Conservation (phyloP, 257 asterid species). For the Plantago ovata region DNA sequence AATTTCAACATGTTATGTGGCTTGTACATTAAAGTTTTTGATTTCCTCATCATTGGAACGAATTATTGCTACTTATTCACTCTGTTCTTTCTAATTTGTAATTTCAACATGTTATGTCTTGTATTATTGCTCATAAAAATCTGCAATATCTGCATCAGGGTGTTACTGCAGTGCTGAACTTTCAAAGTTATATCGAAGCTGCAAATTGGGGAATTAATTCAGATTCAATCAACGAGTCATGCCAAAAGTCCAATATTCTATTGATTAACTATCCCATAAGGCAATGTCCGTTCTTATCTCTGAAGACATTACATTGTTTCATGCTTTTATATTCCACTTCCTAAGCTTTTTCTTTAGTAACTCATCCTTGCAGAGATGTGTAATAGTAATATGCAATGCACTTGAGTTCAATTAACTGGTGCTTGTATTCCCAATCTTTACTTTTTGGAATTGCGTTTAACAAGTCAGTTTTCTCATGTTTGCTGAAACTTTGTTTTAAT, state of each 20-base stretch:
- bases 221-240: slow-evolving; percentile 60
- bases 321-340: slow-evolving; percentile 6
- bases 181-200: slow-evolving; percentile 82
- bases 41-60: background rate
- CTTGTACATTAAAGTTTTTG: background rate
- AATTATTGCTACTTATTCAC: background rate
- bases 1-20: background rate
- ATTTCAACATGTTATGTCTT: slow-evolving; percentile 14
- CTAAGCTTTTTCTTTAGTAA: background rate
- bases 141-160: slow-evolving; percentile 61
- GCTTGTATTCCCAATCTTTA: background rate
- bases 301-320: slow-evolving; percentile 1
- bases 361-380: slow-evolving; percentile 1
- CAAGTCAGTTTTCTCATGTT: slow-evolving; percentile 2
- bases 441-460: slow-evolving; percentile 11
- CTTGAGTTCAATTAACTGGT: background rate
- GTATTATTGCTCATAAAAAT: slow-evolving; percentile 24
- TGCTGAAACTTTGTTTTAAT: background rate
- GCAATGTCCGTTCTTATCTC: slow-evolving; percentile 27
- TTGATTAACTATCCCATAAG: slow-evolving; percentile 95
- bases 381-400: too few species aligned
- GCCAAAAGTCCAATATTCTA: slow-evolving; percentile 70
- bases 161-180: slow-evolving; percentile 88
- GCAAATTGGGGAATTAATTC: slow-evolving; percentile 86
- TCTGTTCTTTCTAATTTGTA: background rate